phyloP scores from a whole-genome alignment of 106 monocot genomes.

The Dendrobium catenatum region DNA sequence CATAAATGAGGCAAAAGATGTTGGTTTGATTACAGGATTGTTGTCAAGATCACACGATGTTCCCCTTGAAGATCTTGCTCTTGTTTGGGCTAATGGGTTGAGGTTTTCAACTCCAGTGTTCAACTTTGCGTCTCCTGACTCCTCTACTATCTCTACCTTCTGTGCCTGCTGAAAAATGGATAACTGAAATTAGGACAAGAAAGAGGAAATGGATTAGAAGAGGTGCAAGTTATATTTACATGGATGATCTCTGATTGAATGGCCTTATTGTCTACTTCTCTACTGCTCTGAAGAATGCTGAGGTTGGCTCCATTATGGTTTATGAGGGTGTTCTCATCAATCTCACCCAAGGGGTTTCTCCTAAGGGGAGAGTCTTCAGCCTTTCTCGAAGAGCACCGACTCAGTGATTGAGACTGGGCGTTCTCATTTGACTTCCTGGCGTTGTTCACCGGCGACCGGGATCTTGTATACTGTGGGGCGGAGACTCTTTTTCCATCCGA shows the following conservation, averaged over 20 bases:
- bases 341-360: conserved; percentile 75
- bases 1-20: conserved; percentile 48
- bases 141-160: conserved; percentile 1
- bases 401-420: conserved; percentile 40
- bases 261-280: conserved; percentile 13
- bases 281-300: conserved; percentile 17
- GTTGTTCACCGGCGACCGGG: conserved; percentile 39
- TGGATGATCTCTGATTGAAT: background rate
- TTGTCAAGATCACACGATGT: conserved; percentile 17
- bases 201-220: background rate
- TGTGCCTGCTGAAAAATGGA: background rate
- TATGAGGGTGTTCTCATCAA: conserved; percentile 55
- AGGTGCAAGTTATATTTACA: background rate
- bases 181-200: background rate
- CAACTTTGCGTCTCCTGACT: too few species aligned
- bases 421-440: conserved; percentile 38
- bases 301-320: background rate
- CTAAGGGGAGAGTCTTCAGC: conserved; percentile 64
- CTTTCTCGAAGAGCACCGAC: conserved; percentile 73
- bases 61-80: conserved; percentile 54
- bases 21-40: conserved; percentile 13
- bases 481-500: conserved; percentile 2
- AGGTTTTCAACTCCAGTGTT: too few species aligned
- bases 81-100: conserved; percentile 13
- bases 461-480: conserved; percentile 27